Conservation (phyloP, 2,329 filamentous ascomycete species). For the Sporothrix sp. region DNA sequence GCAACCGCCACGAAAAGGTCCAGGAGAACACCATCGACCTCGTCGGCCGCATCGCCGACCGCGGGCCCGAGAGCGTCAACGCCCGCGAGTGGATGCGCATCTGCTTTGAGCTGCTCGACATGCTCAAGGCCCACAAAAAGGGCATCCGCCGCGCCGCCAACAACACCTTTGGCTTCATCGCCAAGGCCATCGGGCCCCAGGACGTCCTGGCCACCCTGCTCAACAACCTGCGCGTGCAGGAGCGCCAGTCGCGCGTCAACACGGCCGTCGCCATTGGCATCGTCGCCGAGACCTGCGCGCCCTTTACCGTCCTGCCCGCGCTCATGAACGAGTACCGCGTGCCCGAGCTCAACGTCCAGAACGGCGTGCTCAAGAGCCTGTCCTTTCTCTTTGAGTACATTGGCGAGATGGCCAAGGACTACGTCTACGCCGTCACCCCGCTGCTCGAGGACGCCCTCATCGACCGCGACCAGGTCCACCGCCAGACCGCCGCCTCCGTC, state of each 20-base stretch:
- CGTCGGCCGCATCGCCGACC: constrained; percentile 93
- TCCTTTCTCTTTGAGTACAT: constrained; percentile 99
- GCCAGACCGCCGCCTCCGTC: constrained; percentile 89
- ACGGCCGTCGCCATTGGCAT: constrained; percentile 98
- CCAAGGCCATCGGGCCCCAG: constrained; percentile 95
- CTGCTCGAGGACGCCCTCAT: constrained; percentile 94
- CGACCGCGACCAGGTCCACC: constrained; percentile 94
- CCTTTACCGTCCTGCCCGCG: constrained; percentile 95
- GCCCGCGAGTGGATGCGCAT: constrained; percentile 99
- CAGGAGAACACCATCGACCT: constrained; percentile 98
- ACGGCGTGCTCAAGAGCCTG: constrained; percentile 92
- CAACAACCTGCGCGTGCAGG: constrained; percentile 93
- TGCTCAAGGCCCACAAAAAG: constrained; percentile 99
- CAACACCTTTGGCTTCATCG: constrained; percentile 99
- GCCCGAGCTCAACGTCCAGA: constrained; percentile 96
- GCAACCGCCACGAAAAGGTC: constrained; percentile 97
- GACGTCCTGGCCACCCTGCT: constrained; percentile 92
- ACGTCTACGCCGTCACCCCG: constrained; percentile 95
- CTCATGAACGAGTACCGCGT: constrained; percentile 99
- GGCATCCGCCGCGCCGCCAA: constrained; percentile 96
- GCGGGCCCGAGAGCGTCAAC: constrained; percentile 91
- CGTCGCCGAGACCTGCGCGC: constrained; percentile 94
- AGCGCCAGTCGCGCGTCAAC: constrained; percentile 96
- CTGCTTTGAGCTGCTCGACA: constrained; percentile 96
- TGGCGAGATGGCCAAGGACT: constrained; percentile 98